Percentiles rank a stretch among this genome's conserved stretches.
phyloP scores from a whole-genome alignment of 768 basidiomycete genomes.

The Calocybe indica region DNA sequence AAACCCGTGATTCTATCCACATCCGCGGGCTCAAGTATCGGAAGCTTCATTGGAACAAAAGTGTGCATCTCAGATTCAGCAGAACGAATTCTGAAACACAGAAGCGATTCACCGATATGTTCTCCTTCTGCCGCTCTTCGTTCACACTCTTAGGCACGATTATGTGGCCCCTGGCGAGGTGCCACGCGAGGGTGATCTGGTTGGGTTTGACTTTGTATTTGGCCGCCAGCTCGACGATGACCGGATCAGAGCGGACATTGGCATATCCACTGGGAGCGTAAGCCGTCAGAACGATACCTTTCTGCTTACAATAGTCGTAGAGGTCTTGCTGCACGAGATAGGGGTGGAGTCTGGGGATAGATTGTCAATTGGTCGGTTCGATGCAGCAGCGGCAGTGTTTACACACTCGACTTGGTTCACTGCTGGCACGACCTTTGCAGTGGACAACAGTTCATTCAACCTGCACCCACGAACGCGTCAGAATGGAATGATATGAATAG shows the following conservation, averaged over 20 bases:
- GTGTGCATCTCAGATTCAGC: background rate
- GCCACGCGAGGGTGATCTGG: conserved; percentile 49
- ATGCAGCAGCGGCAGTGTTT: background rate
- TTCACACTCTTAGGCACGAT: conserved; percentile 45
- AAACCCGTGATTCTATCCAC: conserved; percentile 36
- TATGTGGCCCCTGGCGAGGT: conserved; percentile 35
- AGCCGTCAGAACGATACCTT: conserved; percentile 44
- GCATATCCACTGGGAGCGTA: conserved; percentile 44
- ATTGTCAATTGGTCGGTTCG: background rate
- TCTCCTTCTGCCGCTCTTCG: conserved; percentile 40
- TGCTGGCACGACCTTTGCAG: conserved; percentile 37
- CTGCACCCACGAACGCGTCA: conserved; percentile 10
- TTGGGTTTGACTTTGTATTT: conserved; percentile 41
- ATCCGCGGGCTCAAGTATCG: conserved; percentile 33
- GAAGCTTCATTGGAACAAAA: conserved; percentile 19
- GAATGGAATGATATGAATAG: background rate
- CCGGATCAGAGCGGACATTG: conserved; percentile 38
- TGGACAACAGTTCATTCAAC: conserved; percentile 32
- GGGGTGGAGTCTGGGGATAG: conserved; percentile 34
- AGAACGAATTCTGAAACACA: background rate
- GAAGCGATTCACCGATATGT: conserved; percentile 33
- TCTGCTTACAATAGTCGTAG: conserved; percentile 37
- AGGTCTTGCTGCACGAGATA: conserved; percentile 46
- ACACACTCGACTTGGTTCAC: conserved; percentile 44
- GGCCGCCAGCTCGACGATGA: conserved; percentile 35